phyloP scores from a whole-genome alignment of 139 green algal genomes.

The Astrephomene gubernaculifera region DNA sequence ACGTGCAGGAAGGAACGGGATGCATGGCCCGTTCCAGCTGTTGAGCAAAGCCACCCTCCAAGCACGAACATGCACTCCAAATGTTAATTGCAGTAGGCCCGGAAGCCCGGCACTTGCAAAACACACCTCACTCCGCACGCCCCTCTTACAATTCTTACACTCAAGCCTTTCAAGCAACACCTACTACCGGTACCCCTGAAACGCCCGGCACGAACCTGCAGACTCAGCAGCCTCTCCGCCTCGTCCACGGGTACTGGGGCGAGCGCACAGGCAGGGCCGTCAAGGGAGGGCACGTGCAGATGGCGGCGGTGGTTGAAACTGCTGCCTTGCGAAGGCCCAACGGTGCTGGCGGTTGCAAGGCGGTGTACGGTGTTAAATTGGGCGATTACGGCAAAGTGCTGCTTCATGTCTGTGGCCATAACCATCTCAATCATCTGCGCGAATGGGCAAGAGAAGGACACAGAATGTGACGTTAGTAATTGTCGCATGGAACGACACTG shows the following conservation, averaged over 20 bases:
- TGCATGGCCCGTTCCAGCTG: no score
- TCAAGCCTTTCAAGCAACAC: no score
- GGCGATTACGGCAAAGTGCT: constrained; percentile 47
- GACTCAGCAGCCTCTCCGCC: constrained; percentile 7
- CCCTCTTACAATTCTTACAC: no score
- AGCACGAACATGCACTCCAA: no score
- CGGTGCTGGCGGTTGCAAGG: neutral
- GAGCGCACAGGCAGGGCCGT: neutral
- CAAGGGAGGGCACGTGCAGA: neutral
- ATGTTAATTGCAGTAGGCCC: no score
- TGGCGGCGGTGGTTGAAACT: neutral
- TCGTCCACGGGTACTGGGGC: constrained; percentile 10
- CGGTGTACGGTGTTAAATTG: constrained; percentile 68
- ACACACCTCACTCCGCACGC: no score
- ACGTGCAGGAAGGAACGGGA: no score
- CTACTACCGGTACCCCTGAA: no score
- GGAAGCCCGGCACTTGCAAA: no score
- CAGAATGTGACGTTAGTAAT: neutral
- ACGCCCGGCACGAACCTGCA: constrained; percentile 24
- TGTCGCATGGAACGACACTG: neutral
- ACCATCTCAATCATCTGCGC: constrained; percentile 19
- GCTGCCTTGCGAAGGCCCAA: neutral
- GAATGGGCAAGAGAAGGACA: neutral
- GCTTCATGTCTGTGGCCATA: constrained; percentile 54
- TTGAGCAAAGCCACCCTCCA: no score